Evolutionary conservation across 2,329 filamentous ascomycete species (phyloP).

Genomic region (Ceratocystis destructans): DNA sequence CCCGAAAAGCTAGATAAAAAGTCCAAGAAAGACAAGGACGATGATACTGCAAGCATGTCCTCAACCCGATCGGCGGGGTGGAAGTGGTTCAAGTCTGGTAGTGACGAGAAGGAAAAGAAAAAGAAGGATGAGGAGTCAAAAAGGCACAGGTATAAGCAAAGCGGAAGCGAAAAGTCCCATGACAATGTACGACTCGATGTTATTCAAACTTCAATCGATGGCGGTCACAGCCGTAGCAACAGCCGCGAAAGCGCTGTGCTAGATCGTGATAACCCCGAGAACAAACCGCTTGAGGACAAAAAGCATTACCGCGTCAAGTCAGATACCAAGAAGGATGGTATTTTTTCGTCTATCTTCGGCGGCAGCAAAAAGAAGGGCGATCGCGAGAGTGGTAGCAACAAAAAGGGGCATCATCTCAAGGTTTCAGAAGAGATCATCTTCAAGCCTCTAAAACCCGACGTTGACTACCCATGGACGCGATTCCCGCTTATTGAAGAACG

Average conservation of each 20-base stretch:
- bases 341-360: conserved; percentile 91
- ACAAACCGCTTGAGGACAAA: conserved; percentile 66
- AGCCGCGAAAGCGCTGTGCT: conserved; percentile 73
- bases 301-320: conserved; percentile 72
- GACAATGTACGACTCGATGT: conserved; percentile 77
- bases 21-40: conserved; percentile 57
- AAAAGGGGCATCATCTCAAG: conserved; percentile 60
- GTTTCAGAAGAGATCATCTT: conserved; percentile 66
- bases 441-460: conserved; percentile 63
- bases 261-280: conserved; percentile 60
- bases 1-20: conserved; percentile 61
- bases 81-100: conserved; percentile 66
- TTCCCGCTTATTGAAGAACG: conserved; percentile 92
- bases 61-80: conserved; percentile 63
- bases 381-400: conserved; percentile 48
- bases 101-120: conserved; percentile 57
- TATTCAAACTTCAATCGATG: conserved; percentile 75
- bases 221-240: conserved; percentile 34
- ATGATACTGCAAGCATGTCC: conserved; percentile 43
- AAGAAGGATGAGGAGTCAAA: conserved; percentile 51
- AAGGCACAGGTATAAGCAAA: conserved; percentile 49
- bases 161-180: conserved; percentile 40
- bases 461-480: conserved; percentile 91
- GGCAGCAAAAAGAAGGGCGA: conserved; percentile 78
- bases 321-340: conserved; percentile 73